Evolutionary conservation across 805 yeast species (phyloP), one percentile per base, ranked within the genome.

Genomic region (Sugiyamaella smithiae): DNA sequence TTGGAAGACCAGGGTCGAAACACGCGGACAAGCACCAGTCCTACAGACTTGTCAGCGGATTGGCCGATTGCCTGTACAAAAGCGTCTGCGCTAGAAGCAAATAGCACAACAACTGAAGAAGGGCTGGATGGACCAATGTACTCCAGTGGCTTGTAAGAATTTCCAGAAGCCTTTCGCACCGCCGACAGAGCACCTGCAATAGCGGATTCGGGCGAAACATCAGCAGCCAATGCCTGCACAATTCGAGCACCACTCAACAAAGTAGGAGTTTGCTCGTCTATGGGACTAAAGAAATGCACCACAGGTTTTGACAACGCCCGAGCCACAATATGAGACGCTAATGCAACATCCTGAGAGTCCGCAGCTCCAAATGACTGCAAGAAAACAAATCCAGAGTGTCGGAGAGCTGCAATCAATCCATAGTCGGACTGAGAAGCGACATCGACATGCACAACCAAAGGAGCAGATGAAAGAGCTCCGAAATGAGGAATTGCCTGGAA

Each of bases 1-100:
- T 70, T 63, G 43, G 82, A 71, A 51, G 75, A 68, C 71, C 89
- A 85, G 2, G 97, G 96, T 60, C 88, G 78, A 70, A 84, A 85
- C 26, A 78, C 77, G 35, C 84, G 78, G 40, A 87, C 71, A 6
- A 78, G 68, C 40, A 85, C 66, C 26, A 85, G 62, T 36, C 81
- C 77, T 16, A 72, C 70, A 35, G 38, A 14, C 37, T 66, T 62
- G 19, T 64, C 58, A 23, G 61, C 52, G 24, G 69, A 62, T 25
- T 58, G 54, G 14, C 66, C 63, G 22, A 69, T 59, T n/a, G 74
- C 71, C 8, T 65, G 54, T 3, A 74, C 58, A 41, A 83, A 68
- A 12, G 70, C 71, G 3, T 69, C 66, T 19, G 68, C 69, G 38
- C 78, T 72, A 45, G 80, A 74, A 46, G 95, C 93, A 52, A 88